phyloP scores from a whole-genome alignment of 2,329 filamentous ascomycete species.

The Scedosporium aurantiacum region DNA sequence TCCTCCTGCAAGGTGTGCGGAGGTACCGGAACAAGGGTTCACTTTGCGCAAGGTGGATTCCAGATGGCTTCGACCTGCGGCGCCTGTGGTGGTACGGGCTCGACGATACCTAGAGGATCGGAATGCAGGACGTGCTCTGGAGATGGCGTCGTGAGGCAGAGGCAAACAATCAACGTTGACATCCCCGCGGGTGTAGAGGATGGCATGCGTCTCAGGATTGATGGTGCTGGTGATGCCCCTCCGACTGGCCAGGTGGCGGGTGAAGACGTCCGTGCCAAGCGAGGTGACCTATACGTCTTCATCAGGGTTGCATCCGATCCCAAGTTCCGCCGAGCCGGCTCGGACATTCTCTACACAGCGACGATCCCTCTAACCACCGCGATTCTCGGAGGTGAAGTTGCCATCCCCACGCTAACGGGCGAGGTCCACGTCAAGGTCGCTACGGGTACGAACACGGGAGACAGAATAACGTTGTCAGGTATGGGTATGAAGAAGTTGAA shows the following conservation, averaged over 20 bases:
- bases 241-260: constrained; percentile 59
- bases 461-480: constrained; percentile 76
- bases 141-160: constrained; percentile 72
- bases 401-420: constrained; percentile 80
- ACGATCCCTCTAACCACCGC: constrained; percentile 87
- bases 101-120: constrained; percentile 63
- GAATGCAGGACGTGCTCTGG: constrained; percentile 75
- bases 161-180: constrained; percentile 75
- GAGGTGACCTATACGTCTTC: constrained; percentile 83
- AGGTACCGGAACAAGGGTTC: constrained; percentile 76
- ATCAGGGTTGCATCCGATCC: constrained; percentile 82
- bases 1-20: constrained; percentile 68
- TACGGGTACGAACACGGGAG: constrained; percentile 85
- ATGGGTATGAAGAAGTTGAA: constrained; percentile 89
- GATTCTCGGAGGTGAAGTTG: constrained; percentile 79
- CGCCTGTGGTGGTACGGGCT: constrained; percentile 68
- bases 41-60: constrained; percentile 86
- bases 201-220: constrained; percentile 80
- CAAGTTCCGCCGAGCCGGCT: constrained; percentile 77
- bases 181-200: constrained; percentile 95
- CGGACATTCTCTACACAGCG: constrained; percentile 87
- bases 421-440: constrained; percentile 83
- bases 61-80: constrained; percentile 89
- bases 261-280: constrained; percentile 47
- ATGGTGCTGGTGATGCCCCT: constrained; percentile 79